These are phyloP conservation scores for Gonapodya sp. DNA, from an alignment of 192 early-diverging fungal genomes.

Conservation along the genomic window DNA sequence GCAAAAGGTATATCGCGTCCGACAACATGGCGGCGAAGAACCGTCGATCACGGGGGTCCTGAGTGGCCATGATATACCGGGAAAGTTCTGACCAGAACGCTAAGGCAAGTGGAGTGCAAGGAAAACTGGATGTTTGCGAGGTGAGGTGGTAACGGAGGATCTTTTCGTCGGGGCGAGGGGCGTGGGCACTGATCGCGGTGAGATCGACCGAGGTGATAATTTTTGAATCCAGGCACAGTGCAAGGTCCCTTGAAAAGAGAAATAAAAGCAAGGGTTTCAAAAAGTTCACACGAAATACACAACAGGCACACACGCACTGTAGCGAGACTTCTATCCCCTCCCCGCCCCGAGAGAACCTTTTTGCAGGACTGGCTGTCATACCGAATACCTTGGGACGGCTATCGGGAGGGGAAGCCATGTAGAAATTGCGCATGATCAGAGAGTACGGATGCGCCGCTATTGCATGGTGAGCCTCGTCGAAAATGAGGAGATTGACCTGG, in stretches of 20 bases:
- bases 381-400: conserved; percentile 75
- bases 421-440: conserved; percentile 76
- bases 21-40: conserved; percentile 14
- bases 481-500: conserved; percentile 67
- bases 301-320: neutral
- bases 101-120: neutral
- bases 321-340: neutral
- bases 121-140: neutral
- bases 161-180: neutral
- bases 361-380: conserved; percentile 57
- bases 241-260: neutral
- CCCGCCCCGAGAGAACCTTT: neutral
- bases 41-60: neutral
- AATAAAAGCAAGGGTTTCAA: neutral
- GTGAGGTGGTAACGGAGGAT: neutral
- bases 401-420: conserved; percentile 32
- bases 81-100: neutral
- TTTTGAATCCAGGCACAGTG: neutral
- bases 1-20: conserved; percentile 27
- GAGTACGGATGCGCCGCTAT: conserved; percentile 64
- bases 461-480: conserved; percentile 93
- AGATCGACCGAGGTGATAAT: neutral
- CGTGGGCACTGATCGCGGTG: neutral
- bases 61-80: neutral
- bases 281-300: neutral